These are phyloP conservation scores for Verticillium alfalfae DNA, from an alignment of 2,329 filamentous ascomycete species.

Conservation along the genomic window DNA sequence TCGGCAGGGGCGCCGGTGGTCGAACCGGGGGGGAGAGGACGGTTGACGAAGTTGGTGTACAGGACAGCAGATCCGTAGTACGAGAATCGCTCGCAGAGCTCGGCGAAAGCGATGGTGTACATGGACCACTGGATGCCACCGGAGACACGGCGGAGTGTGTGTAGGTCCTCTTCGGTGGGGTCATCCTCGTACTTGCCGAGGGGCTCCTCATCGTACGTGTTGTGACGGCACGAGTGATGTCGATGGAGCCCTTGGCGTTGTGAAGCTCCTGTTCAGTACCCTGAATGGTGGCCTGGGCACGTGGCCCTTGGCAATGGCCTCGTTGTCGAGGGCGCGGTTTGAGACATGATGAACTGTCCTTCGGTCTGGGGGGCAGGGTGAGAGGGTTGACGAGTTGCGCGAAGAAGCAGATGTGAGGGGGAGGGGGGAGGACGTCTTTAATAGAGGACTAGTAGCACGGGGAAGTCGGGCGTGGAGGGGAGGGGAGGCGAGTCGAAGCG, in stretches of 20 bases:
- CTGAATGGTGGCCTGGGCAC: constrained; percentile 11
- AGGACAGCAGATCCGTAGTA: constrained; percentile 69
- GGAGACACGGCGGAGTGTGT: constrained; percentile 56
- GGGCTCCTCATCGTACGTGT: constrained; percentile 19
- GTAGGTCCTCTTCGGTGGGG: constrained; percentile 58
- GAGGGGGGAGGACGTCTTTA: background rate
- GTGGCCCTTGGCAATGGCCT: constrained; percentile 14
- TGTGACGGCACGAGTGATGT: constrained; percentile 14
- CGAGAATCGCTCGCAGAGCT: constrained; percentile 71
- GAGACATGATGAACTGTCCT: constrained; percentile 10
- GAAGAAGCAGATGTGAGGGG: background rate
- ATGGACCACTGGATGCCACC: constrained; percentile 60
- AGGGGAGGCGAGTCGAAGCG: background rate
- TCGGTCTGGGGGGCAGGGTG: constrained; percentile 3
- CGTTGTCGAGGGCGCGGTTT: constrained; percentile 10
- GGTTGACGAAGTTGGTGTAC: constrained; percentile 62
- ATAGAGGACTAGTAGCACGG: background rate
- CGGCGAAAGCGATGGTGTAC: constrained; percentile 67
- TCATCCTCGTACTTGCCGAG: constrained; percentile 21
- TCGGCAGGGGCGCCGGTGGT: constrained; percentile 42
- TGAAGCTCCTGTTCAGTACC: constrained; percentile 13
- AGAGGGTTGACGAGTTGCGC: constrained; percentile 6
- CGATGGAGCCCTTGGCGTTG: constrained; percentile 13
- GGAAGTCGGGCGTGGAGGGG: background rate
- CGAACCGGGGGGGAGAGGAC: constrained; percentile 46